Conservation (phyloP, 2,329 filamentous ascomycete species). For the Aspergillus proliferans region DNA sequence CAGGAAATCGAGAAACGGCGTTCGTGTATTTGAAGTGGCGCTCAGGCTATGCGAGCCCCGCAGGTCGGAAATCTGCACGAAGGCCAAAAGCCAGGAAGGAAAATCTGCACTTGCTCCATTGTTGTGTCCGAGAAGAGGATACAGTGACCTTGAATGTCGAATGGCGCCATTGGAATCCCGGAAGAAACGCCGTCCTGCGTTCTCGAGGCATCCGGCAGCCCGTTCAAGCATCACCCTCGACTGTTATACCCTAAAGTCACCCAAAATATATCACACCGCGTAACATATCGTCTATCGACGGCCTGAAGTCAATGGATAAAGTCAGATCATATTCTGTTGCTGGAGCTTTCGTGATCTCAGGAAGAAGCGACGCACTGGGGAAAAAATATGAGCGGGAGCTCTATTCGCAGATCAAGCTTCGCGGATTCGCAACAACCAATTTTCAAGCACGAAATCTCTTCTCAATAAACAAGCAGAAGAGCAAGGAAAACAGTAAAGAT, state of each 20-base stretch:
- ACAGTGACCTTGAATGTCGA: constrained; percentile 30
- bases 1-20: constrained; percentile 34
- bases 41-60: constrained; percentile 11
- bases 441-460: background rate
- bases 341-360: constrained; percentile 1
- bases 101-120: constrained; percentile 23
- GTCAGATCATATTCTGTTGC: background rate
- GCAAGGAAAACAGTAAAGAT: background rate
- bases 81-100: constrained; percentile 28
- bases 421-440: background rate
- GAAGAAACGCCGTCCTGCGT: constrained; percentile 42
- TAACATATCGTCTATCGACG: constrained; percentile 21
- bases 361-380: constrained; percentile 13
- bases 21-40: constrained; percentile 8
- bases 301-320: background rate
- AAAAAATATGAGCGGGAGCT: constrained; percentile 2
- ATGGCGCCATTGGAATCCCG: constrained; percentile 35
- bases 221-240: constrained; percentile 47
- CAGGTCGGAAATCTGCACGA: constrained; percentile 19
- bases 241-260: constrained; percentile 22
- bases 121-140: constrained; percentile 32
- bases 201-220: constrained; percentile 45
- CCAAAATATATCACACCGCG: constrained; percentile 12
- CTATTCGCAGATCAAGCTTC: background rate
- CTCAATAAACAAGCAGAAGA: background rate